Evolutionary conservation across 345 rosid species (phyloP).

Genomic region (Zanthoxylum bungeanum): DNA sequence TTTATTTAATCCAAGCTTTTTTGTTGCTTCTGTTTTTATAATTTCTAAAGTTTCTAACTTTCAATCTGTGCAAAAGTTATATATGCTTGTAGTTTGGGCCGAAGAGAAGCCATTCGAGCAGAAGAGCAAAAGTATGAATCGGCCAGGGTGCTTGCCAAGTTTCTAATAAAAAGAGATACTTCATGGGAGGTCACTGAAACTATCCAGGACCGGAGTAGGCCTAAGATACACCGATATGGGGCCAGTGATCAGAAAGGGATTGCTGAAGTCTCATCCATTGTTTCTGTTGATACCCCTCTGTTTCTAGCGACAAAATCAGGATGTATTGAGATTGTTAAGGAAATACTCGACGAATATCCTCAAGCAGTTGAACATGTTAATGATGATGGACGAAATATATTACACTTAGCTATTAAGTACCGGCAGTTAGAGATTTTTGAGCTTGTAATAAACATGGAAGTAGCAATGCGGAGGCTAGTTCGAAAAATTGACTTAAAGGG

Average conservation of each 20-base stretch:
- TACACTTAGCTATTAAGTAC: conserved; percentile 20
- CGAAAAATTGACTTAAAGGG: conserved; percentile 12
- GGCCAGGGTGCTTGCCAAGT: conserved; percentile 11
- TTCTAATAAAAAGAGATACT: conserved; percentile 14
- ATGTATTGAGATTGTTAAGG: conserved; percentile 8
- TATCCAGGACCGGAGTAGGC: neutral
- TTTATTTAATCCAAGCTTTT: no score
- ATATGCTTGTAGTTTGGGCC: neutral
- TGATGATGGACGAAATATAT: conserved; percentile 12
- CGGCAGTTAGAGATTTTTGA: conserved; percentile 16
- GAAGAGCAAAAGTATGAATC: neutral
- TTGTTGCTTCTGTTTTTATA: no score
- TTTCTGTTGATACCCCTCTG: neutral
- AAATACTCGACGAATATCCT: neutral
- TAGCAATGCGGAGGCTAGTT: neutral
- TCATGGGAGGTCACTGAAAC: conserved; percentile 4
- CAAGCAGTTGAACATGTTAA: no score
- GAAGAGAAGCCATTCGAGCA: neutral
- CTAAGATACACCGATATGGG: conserved; percentile 6
- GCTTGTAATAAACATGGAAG: neutral
- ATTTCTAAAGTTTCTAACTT: no score
- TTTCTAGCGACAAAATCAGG: conserved; percentile 8
- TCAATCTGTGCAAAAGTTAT: no score
- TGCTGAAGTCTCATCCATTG: no score
- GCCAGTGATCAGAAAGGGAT: no score